Evolutionary conservation across 192 early-diverging fungal species (phyloP).

Genomic region (Linnemannia schmuckeri): DNA sequence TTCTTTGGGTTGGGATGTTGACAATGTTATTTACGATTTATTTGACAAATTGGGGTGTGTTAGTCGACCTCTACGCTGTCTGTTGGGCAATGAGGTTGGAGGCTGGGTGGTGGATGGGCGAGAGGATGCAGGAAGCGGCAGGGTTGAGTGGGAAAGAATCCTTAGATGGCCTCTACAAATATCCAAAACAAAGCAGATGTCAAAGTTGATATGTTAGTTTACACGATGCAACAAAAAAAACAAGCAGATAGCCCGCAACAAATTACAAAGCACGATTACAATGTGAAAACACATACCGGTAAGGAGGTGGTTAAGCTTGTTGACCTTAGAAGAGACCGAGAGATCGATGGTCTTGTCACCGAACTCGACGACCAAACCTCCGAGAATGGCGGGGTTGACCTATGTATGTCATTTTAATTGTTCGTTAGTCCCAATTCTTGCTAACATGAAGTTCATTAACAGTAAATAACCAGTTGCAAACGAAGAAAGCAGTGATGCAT

Average conservation of each 20-base stretch:
- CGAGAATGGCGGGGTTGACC: conserved; percentile 90
- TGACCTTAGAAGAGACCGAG: conserved; percentile 90
- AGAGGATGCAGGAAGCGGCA: not conserved
- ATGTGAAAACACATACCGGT: not conserved
- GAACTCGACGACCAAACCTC: conserved; percentile 95
- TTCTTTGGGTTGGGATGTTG: no score
- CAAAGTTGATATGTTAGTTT: not conserved
- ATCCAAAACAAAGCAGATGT: not conserved
- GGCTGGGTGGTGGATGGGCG: not conserved
- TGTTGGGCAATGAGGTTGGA: not conserved
- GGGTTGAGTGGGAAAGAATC: not conserved
- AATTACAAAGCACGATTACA: not conserved
- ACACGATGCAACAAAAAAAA: not conserved
- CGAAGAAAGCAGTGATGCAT: not conserved
- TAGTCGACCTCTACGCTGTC: not conserved
- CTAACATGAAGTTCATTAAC: no score
- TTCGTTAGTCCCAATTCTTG: not conserved
- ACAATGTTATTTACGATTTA: not conserved
- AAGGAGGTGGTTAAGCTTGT: conserved; percentile 93
- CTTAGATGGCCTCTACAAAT: conserved; percentile 29
- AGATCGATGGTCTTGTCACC: conserved; percentile 98
- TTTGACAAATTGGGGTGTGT: conserved; percentile 1
- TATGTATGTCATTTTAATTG: conserved; percentile 24
- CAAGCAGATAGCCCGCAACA: not conserved
- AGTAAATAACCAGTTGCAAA: no score